Percentiles rank a stretch among this genome's conserved stretches.
Evolutionary conservation across 768 basidiomycete species (phyloP).

Genomic region (Mycena rebaudengoi): DNA sequence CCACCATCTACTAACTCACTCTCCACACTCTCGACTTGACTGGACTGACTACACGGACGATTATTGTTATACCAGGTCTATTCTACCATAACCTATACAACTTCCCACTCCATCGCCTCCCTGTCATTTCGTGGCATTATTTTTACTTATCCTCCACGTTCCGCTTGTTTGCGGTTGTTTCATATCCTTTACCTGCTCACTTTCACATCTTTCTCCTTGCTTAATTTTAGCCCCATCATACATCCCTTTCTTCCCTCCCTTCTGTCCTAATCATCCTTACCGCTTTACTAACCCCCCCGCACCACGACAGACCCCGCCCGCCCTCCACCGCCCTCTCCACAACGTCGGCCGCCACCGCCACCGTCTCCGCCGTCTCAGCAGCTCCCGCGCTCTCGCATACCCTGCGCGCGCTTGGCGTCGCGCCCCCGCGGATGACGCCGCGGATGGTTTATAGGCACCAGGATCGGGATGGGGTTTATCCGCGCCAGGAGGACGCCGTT

Average conservation of each 20-base stretch:
- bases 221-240: background rate
- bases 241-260: background rate
- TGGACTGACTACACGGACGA: no score
- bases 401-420: slow-evolving; percentile 5
- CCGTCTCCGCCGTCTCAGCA: no score
- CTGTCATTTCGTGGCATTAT: no score
- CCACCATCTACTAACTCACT: no score
- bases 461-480: background rate
- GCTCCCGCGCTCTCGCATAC: slow-evolving; percentile 20
- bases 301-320: no score
- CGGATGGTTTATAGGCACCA: background rate
- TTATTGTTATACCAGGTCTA: no score
- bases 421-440: slow-evolving; percentile 1
- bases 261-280: no score
- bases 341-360: background rate
- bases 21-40: no score
- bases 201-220: background rate
- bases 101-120: no score
- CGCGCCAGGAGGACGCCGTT: no score
- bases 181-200: background rate
- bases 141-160: background rate
- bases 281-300: no score
- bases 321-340: background rate
- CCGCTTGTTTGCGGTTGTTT: background rate
- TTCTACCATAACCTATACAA: no score